These are phyloP conservation scores for Podospora pseudopauciseta DNA, from an alignment of 495 filamentous ascomycete species.

Conservation along the genomic window DNA sequence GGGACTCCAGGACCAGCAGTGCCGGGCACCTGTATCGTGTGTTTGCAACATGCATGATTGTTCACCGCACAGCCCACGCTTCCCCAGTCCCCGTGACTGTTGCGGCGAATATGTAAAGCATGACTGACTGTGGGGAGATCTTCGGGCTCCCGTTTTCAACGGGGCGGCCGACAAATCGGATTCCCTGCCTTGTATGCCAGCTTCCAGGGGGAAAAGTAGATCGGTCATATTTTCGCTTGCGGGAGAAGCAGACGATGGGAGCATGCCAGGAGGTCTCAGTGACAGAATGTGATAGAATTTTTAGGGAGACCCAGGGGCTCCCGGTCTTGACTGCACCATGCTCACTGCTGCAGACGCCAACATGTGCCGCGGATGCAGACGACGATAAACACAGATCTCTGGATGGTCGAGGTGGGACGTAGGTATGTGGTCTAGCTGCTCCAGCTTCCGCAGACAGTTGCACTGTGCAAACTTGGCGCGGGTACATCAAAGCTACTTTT, in stretches of 20 bases:
- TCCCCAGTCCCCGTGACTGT: not conserved
- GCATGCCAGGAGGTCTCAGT: not conserved
- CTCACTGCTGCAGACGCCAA: not conserved
- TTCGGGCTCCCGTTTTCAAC: not conserved
- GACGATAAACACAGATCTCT: not conserved
- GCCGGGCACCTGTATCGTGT: not conserved
- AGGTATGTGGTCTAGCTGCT: no score
- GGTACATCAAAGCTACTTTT: not conserved
- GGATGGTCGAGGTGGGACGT: no score
- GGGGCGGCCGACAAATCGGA: not conserved
- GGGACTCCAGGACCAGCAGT: no score
- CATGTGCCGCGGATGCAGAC: not conserved
- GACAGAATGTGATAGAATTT: not conserved
- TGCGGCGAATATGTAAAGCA: not conserved
- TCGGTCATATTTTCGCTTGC: slow-evolving; percentile 5
- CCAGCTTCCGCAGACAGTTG: not conserved
- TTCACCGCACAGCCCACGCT: not conserved
- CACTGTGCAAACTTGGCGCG: not conserved
- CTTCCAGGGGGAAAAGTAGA: not conserved
- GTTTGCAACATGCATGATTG: not conserved
- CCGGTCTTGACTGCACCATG: no score
- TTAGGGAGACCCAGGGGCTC: not conserved
- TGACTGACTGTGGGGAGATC: not conserved
- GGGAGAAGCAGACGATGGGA: not conserved
- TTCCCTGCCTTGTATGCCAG: not conserved